Conservation (phyloP, 805 yeast genomes). For the Candida adriatica region DNA sequence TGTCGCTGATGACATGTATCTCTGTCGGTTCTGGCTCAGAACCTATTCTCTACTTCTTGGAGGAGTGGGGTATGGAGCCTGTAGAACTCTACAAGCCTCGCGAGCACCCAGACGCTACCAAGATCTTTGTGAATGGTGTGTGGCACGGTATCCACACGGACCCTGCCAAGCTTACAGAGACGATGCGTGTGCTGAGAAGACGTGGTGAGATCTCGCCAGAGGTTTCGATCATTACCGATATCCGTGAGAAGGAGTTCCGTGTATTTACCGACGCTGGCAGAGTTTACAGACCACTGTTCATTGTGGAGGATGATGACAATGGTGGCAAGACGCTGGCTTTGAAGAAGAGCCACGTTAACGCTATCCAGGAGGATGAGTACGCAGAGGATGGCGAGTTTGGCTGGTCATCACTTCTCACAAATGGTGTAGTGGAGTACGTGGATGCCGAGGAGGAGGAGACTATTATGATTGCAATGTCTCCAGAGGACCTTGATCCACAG, state of each 20-base stretch:
- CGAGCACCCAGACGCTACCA: conserved; percentile 81
- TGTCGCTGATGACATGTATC: conserved; percentile 94
- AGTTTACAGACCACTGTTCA: conserved; percentile 92
- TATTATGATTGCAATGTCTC: conserved; percentile 97
- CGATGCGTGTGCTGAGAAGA: conserved; percentile 87
- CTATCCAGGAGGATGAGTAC: conserved; percentile 37
- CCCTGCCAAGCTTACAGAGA: conserved; percentile 85
- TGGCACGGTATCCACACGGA: conserved; percentile 99
- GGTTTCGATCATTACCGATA: conserved; percentile 94
- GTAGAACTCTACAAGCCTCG: conserved; percentile 93
- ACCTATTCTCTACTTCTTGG: conserved; percentile 85
- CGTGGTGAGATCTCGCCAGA: conserved; percentile 94
- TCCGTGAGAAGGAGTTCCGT: conserved; percentile 92
- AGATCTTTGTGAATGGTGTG: conserved; percentile 96
- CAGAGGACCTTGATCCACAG: conserved; percentile 82
- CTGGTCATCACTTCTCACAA: conserved; percentile 77
- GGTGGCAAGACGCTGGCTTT: conserved; percentile 65
- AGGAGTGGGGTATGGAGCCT: conserved; percentile 99
- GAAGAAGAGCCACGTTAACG: conserved; percentile 76
- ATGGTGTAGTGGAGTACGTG: conserved; percentile 90
- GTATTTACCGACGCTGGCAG: conserved; percentile 98
- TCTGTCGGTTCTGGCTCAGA: conserved; percentile 98
- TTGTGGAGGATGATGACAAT: conserved; percentile 81
- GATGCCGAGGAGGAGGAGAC: conserved; percentile 99
- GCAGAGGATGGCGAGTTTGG: conserved; percentile 38